Evolutionary conservation across 768 basidiomycete genomes (phyloP).

Genomic region (Podaxis sp.): DNA sequence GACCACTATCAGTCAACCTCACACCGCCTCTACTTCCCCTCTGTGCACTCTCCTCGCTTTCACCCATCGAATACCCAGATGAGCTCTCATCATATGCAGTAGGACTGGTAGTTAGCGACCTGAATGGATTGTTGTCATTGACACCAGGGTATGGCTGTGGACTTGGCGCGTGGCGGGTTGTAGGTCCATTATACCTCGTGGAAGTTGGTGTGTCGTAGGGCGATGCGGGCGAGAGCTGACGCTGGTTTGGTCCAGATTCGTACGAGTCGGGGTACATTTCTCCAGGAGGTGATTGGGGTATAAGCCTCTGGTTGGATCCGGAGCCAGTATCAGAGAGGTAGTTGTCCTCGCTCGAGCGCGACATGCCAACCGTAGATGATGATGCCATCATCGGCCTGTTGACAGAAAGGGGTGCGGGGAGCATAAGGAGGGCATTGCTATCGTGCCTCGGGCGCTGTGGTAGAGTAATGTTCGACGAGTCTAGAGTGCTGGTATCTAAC

Average conservation of each 20-base stretch:
- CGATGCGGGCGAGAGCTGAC: conserved; percentile 28
- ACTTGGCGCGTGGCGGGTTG: conserved; percentile 23
- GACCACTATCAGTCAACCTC: conserved; percentile 79
- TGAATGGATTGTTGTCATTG: conserved; percentile 56
- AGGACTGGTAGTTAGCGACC: conserved; percentile 40
- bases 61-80: conserved; percentile 30
- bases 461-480: conserved; percentile 45
- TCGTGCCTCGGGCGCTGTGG: conserved; percentile 61
- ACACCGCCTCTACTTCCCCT: conserved; percentile 54
- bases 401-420: conserved; percentile 71
- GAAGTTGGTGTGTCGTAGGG: conserved; percentile 22
- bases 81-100: conserved; percentile 37
- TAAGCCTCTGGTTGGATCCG: conserved; percentile 40
- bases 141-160: conserved; percentile 32
- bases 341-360: conserved; percentile 49
- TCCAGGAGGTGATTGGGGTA: conserved; percentile 32
- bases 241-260: conserved; percentile 32
- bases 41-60: conserved; percentile 23
- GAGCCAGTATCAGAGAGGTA: conserved; percentile 40
- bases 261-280: conserved; percentile 39
- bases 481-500: conserved; percentile 59
- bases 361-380: conserved; percentile 40
- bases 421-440: conserved; percentile 67
- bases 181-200: conserved; percentile 16
- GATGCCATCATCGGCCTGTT: conserved; percentile 53